Percentiles rank a stretch among this genome's conserved stretches.
phyloP scores from a whole-genome alignment of 768 basidiomycete species.

The Termitomyces heimii region DNA sequence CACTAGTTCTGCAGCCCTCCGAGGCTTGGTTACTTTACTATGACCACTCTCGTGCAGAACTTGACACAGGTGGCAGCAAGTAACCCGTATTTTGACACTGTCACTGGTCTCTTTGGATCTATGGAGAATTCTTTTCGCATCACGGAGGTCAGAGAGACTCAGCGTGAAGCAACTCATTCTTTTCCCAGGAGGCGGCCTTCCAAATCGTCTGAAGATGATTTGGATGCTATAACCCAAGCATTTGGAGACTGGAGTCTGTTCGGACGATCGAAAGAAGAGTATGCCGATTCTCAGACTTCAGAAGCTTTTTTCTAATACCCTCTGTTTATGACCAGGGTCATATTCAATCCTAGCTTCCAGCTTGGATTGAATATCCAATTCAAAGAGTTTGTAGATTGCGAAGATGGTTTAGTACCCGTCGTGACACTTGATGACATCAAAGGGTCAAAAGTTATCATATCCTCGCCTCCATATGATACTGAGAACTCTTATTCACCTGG shows the following conservation, averaged over 20 bases:
- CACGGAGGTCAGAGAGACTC: not conserved
- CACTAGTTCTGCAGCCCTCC: not conserved
- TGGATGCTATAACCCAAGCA: not conserved
- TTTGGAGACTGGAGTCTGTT: slow-evolving; percentile 3
- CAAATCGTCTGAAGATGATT: not conserved
- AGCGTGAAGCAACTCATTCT: not conserved
- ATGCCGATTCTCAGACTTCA: not conserved
- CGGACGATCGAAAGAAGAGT: slow-evolving; percentile 5
- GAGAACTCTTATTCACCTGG: not conserved
- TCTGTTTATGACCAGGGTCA: not conserved
- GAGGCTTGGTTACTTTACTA: not conserved
- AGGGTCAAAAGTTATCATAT: not conserved
- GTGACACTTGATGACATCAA: slow-evolving; percentile 2
- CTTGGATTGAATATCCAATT: not conserved
- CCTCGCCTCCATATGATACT: not conserved
- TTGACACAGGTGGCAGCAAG: not conserved
- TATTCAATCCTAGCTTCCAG: not conserved
- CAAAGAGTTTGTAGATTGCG: not conserved
- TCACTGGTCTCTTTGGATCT: not conserved
- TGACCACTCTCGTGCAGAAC: not conserved
- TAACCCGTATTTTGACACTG: not conserved
- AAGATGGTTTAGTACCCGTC: slow-evolving; percentile 1
- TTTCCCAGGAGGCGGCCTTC: not conserved
- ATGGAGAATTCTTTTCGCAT: not conserved
- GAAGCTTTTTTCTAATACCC: not conserved